Evolutionary conservation across 2,329 filamentous ascomycete species (phyloP), one percentile per base, ranked within the genome.

Genomic region (Scedosporium dehoogii): DNA sequence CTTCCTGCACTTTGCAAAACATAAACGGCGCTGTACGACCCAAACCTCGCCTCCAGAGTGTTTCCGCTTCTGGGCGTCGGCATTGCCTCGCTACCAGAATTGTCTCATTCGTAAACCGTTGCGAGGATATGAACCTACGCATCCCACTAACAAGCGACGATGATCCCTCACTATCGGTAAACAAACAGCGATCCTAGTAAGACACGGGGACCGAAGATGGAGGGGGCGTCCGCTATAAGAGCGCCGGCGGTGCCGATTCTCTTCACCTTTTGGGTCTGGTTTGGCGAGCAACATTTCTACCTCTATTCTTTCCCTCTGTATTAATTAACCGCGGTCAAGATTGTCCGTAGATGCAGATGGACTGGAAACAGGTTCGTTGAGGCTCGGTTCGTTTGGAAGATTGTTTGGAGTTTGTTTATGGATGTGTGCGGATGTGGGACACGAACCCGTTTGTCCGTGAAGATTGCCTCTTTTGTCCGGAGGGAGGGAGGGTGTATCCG

Each of bases 321-420:
- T n/a, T n/a, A 27, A 12, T 27, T 27, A 55, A 55, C 51, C 51
- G 51, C 16, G 51, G 23, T 29, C 51, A 25, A 16, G 21, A 55
- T 27, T 38, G 18, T 27, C 51, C 23, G 23, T 55, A 55, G 51
- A 29, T 27, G 51, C 18, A 21, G 51, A 23, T 23, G n/a, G 21
- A 2, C 21, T 55, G 51, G 51, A 55, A 23, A 27, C 51, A 7
- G 18, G 51, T 55, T 27, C 51, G 18, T 14, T 55, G 51, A 55
- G 23, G 51, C 51, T 55, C 51, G 51, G 51, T 55, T 55, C 23
- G 51, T 55, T 55, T 55, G 18, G 51, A 55, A 55, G 51, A 55
- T 55, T 55, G n/a, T 23, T 55, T 23, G 51, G 23, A 27, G 18
- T 55, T 55, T 55, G 51, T 55, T 29, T 55, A 6, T 10, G 33